Base-by-base conservation (phyloP, 805 yeast genomes). In the Ogataea populi-albae region DNA sequence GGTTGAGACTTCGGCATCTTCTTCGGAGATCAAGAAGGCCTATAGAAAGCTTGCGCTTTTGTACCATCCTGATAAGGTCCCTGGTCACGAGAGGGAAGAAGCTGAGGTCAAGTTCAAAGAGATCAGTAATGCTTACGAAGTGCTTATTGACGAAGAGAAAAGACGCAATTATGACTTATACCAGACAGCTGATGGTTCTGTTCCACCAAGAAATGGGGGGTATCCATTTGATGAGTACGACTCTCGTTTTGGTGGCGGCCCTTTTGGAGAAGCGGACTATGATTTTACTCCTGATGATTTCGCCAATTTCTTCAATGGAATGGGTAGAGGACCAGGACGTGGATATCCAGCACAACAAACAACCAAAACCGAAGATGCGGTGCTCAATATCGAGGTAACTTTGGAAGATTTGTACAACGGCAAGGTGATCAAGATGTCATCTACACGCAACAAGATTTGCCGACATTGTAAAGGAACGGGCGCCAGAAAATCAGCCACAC, bases 11-110 rank as follows among this genome's bases (percentile, higher is more conserved):
- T 68, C 75, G 7, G 93, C 96, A 0, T 62, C 86, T 1, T 61
- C 75, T 21, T 64, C 62, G 1, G 96, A 89, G 45, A 86, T 91
- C 55, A 81, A 81, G 50, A 79, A 75, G 58, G 95, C 96, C 0
- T 91, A 86, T 61, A 73, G 94, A 46, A 83, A 79, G 49, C 70
- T 87, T 32, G 98, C 98, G 8, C 68, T 91, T 25, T 66, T 69
- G 41, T 76, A 80, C 50, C 98, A 91, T 61, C 98, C 98, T 0
- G 98, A 91, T 59, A 91, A 93, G 55, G 93, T 77, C 2, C 57
- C 76, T 0, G 77, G 74, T 7, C 77, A 77, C 16, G 60, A 63
- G 32, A 68, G 93, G 40, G 81, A 69, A 11, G 75, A 66, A 14
- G 84, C 95, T 3, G 97, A 87, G 59, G 65, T 73, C 43, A 75